Conservation (phyloP, 176 grass and related monocot genomes). For the Bonia amplexicaulis region DNA sequence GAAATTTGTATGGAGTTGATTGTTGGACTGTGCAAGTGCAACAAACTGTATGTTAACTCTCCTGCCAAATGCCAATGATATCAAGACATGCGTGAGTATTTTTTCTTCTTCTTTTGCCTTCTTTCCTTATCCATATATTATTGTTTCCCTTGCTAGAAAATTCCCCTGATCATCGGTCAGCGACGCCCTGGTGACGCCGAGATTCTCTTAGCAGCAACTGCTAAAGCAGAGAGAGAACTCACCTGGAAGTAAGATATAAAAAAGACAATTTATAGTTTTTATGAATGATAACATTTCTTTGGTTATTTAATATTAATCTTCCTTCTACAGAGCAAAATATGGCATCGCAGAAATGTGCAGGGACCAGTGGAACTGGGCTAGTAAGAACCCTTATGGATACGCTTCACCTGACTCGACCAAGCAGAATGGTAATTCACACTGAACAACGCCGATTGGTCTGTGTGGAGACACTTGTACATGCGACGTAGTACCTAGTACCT, state of each 20-base stretch:
- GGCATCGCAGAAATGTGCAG: constrained; percentile 79
- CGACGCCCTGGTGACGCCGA: constrained; percentile 85
- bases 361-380: constrained; percentile 91
- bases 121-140: background rate
- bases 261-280: background rate
- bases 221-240: constrained; percentile 86
- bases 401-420: constrained; percentile 46
- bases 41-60: background rate
- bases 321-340: constrained; percentile 64
- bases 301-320: background rate
- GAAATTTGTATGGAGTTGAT: background rate
- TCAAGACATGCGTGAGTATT: background rate
- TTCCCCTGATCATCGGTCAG: constrained; percentile 73
- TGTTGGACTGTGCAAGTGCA: background rate
- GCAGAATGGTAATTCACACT: constrained; percentile 46
- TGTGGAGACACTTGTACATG: constrained; percentile 44
- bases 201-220: constrained; percentile 72
- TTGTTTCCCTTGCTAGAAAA: constrained; percentile 51
- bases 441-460: constrained; percentile 1
- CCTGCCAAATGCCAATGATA: background rate
- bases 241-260: constrained; percentile 77
- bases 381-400: constrained; percentile 85
- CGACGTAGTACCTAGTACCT: constrained; percentile 21
- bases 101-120: background rate
- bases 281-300: background rate